phyloP scores from a whole-genome alignment of 108 stramenopile genomes.

The Nitzschia palea region DNA sequence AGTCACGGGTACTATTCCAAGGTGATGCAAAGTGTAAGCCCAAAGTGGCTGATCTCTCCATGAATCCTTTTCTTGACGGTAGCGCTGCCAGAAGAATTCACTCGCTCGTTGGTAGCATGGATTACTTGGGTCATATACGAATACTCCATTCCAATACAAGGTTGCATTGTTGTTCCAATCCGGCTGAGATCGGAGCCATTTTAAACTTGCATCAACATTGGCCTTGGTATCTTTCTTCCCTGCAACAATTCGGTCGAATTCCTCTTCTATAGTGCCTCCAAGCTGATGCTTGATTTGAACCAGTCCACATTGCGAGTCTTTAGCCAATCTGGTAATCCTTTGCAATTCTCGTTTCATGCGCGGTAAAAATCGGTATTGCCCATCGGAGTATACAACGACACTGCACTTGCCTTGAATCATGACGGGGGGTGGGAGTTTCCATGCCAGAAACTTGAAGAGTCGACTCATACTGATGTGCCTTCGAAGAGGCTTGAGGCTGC shows the following conservation, averaged over 20 bases:
- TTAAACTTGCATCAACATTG: slow-evolving; percentile 14
- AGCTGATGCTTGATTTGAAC: slow-evolving; percentile 10
- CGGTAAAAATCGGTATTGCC: slow-evolving; percentile 3
- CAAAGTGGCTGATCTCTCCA: slow-evolving; percentile 41
- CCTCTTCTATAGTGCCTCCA: neutral
- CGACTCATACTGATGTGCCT: slow-evolving; percentile 24
- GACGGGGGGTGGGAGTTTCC: slow-evolving; percentile 5
- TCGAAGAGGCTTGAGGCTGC: neutral
- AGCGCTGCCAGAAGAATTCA: slow-evolving; percentile 18
- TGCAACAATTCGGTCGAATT: slow-evolving; percentile 16
- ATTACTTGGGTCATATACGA: neutral
- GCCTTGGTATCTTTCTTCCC: slow-evolving; percentile 16
- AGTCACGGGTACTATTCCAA: slow-evolving; percentile 21
- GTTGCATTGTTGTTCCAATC: slow-evolving; percentile 22
- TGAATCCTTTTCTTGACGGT: slow-evolving; percentile 28
- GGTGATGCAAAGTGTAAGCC: slow-evolving; percentile 30
- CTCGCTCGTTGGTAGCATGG: slow-evolving; percentile 9
- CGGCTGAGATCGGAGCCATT: slow-evolving; percentile 27
- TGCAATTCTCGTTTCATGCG: neutral
- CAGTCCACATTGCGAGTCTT: slow-evolving; percentile 11
- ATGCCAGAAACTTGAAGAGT: slow-evolving; percentile 27
- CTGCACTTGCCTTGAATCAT: slow-evolving; percentile 14
- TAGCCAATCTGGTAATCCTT: slow-evolving; percentile 3
- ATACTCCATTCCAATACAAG: slow-evolving; percentile 23
- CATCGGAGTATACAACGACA: slow-evolving; percentile 29